Base-by-base conservation (phyloP, 257 asterid species). In the Apocynum venetum region DNA sequence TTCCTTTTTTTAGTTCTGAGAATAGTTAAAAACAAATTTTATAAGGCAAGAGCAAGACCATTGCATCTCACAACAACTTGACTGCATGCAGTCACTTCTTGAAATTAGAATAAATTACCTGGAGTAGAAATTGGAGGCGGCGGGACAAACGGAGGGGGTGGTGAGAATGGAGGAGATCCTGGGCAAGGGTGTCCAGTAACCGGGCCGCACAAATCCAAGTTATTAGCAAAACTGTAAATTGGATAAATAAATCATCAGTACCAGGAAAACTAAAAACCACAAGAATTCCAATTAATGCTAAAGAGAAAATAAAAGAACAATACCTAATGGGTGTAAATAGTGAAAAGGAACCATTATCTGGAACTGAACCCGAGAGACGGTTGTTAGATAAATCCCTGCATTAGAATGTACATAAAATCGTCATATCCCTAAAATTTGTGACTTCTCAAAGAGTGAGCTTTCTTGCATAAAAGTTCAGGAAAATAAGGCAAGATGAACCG, bases 91-190 rank as follows among this genome's bases (percentile, higher is more conserved):
- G 31, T 7, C 40, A 8, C 31, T 70, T 12, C 35, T 40, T 48
- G 77, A 36, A 46, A 71, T n/a, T 47, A 72, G 55, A 68, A 73
- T 68, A 47, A 83, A 77, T 81, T 79, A 93, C 98, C 98, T 83
- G 98, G 95, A 72, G 90, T 44, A 64, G 97, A 78, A 80, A 92
- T 79, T 63, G 98, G 96, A 66, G 98, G 92, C 7, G 94, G 98
- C 59, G 96, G 97, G 56, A 94, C 85, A 86, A 94, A 94, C 8
- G 98, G 98, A 84, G 98, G 98, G 3, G 98, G 98, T 72, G 98
- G 98, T 81, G 98, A 94, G 82, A 94, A 94, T 64, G 98, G 98
- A 78, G 98, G 98, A 74, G 98, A 93, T 79, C 98, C 98, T 5
- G 98, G 98, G 87, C 98, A 94, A 59, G 98, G 98, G 40, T 86